These are phyloP conservation scores for Populus trichocarpa DNA, from an alignment of 441 rosid species.

Conservation along the genomic window DNA sequence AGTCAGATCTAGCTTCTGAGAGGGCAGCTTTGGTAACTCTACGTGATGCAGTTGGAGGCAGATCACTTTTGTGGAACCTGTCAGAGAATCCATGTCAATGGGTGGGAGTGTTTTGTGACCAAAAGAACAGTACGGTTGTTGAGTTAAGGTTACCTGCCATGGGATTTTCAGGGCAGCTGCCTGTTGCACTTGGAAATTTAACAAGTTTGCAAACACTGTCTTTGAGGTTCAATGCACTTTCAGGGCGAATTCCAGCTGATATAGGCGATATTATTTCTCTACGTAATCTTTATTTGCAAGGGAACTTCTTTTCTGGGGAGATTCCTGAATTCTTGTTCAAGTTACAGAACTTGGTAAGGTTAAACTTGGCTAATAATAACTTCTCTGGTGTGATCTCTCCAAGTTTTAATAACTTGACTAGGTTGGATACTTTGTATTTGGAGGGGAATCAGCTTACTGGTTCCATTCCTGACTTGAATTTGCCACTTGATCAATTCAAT, in stretches of 20 bases:
- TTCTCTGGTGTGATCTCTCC: constrained; percentile 64
- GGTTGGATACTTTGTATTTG: constrained; percentile 57
- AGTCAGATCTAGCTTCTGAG: constrained; percentile 70
- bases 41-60: constrained; percentile 70
- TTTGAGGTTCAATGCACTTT: constrained; percentile 64
- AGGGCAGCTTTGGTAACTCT: constrained; percentile 64
- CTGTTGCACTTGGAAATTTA: constrained; percentile 61
- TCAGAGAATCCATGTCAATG: constrained; percentile 60
- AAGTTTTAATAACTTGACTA: constrained; percentile 61
- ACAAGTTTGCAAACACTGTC: constrained; percentile 64
- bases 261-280: constrained; percentile 38
- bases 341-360: constrained; percentile 50
- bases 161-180: constrained; percentile 67
- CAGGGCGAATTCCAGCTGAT: constrained; percentile 69
- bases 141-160: constrained; percentile 68
- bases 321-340: constrained; percentile 62
- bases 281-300: constrained; percentile 73
- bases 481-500: constrained; percentile 64
- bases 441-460: constrained; percentile 69
- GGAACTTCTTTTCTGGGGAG: constrained; percentile 70
- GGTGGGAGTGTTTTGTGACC: constrained; percentile 68
- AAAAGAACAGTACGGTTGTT: constrained; percentile 38
- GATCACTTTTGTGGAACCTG: constrained; percentile 69
- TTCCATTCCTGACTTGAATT: constrained; percentile 46
- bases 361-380: constrained; percentile 57